These are phyloP conservation scores for Opeltia flavorubescens DNA, from an alignment of 495 filamentous ascomycete genomes.

Conservation along the genomic window DNA sequence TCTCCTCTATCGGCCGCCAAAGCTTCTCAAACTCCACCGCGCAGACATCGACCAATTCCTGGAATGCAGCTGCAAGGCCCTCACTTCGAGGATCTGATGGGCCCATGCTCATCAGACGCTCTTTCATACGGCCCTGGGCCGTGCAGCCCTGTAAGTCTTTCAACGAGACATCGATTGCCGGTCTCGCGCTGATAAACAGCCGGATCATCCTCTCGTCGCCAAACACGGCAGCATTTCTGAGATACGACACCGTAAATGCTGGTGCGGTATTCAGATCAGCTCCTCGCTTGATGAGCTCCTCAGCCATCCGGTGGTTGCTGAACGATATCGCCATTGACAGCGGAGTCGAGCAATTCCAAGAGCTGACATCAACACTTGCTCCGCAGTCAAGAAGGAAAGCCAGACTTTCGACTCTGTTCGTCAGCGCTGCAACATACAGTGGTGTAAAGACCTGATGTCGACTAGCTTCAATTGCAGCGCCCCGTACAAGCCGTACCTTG, in stretches of 20 bases:
- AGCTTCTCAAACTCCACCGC: neutral
- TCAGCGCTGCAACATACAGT: conserved; percentile 9
- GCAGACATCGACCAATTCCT: conserved; percentile 5
- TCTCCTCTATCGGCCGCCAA: neutral
- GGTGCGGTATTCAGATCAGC: neutral
- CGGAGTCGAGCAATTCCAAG: conserved; percentile 9
- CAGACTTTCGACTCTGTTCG: conserved; percentile 3
- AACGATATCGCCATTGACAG: conserved; percentile 8
- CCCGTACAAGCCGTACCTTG: conserved; percentile 1
- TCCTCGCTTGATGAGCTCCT: conserved; percentile 7
- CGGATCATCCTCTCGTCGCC: conserved; percentile 4
- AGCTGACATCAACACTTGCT: conserved; percentile 1
- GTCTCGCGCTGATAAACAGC: conserved; percentile 1
- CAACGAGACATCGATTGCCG: conserved; percentile 5
- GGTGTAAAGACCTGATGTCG: conserved; percentile 4
- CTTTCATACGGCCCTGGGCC: conserved; percentile 4
- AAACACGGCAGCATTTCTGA: conserved; percentile 1
- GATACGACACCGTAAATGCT: conserved; percentile 3
- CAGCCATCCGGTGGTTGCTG: conserved; percentile 11
- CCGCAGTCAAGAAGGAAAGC: conserved; percentile 5
- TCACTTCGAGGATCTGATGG: conserved; percentile 1
- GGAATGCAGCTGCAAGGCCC: neutral
- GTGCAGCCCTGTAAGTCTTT: conserved; percentile 4
- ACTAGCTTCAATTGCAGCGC: conserved; percentile 5
- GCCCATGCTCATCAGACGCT: conserved; percentile 3